These are phyloP conservation scores for Fraxinus anomala DNA, from an alignment of 257 asterid genomes.

Conservation along the genomic window DNA sequence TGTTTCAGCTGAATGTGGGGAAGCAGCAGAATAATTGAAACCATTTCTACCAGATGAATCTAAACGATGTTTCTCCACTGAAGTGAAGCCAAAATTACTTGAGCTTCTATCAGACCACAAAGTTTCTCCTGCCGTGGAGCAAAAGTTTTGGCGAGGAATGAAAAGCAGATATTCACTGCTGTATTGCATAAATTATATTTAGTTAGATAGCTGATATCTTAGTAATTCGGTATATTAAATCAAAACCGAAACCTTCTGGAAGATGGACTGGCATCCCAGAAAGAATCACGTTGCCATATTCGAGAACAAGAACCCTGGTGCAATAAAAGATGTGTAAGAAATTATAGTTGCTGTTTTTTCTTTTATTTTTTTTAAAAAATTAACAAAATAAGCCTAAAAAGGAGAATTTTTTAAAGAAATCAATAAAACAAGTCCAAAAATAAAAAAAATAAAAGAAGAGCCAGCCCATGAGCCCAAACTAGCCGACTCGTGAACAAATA, in stretches of 20 bases:
- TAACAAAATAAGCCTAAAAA: too few relatives aligned
- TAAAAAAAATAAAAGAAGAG: too few relatives aligned
- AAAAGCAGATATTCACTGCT: slow-evolving; percentile 90
- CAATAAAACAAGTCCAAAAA: too few relatives aligned
- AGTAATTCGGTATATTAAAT: slow-evolving; percentile 8
- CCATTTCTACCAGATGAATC: slow-evolving; percentile 75
- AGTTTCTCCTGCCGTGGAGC: slow-evolving; percentile 80
- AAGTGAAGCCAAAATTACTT: slow-evolving; percentile 84
- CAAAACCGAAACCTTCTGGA: slow-evolving; percentile 69
- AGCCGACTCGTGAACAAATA: too few relatives aligned
- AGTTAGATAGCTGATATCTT: slow-evolving; percentile 16
- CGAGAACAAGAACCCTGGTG: slow-evolving; percentile 97
- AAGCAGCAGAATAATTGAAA: slow-evolving; percentile 75
- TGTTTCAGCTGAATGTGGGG: slow-evolving; percentile 76
- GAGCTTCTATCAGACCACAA: slow-evolving; percentile 97
- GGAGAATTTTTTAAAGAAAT: too few relatives aligned
- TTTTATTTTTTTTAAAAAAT: too few relatives aligned
- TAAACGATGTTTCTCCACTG: slow-evolving; percentile 81
- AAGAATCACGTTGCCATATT: slow-evolving; percentile 96
- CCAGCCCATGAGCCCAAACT: too few relatives aligned
- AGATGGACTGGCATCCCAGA: slow-evolving; percentile 96
- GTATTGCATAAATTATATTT: slow-evolving; percentile 31
- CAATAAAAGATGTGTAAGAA: slow-evolving; percentile 25
- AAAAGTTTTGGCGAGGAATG: slow-evolving; percentile 83
- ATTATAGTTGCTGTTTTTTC: background rate